Evolutionary conservation across 2,329 filamentous ascomycete species (phyloP).

Genomic region (Paecilomyces fulvus): DNA sequence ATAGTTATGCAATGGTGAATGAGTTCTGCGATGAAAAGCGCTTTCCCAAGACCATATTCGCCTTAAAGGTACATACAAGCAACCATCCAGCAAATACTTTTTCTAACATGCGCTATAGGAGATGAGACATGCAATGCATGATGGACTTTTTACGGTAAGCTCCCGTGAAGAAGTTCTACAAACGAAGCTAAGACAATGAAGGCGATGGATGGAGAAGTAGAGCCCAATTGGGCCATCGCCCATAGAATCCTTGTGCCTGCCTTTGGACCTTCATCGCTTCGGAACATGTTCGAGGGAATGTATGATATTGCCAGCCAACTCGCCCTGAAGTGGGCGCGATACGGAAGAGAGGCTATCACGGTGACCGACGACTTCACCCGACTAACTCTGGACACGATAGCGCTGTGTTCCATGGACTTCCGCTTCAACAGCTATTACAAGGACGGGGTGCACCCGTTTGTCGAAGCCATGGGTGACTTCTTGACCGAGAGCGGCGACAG

Average conservation of each 20-base stretch:
- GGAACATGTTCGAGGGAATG: slow-evolving; percentile 10
- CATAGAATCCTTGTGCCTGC: slow-evolving; percentile 11
- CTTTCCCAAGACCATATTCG: too few species aligned
- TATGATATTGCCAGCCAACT: slow-evolving; percentile 16
- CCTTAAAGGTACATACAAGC: too few species aligned
- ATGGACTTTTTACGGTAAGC: too few species aligned
- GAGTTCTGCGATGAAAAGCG: too few species aligned
- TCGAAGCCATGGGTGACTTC: not conserved
- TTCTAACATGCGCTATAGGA: too few species aligned
- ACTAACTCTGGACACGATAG: slow-evolving; percentile 59
- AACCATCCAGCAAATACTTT: too few species aligned
- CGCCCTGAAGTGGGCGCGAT: slow-evolving; percentile 21
- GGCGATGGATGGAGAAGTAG: too few species aligned
- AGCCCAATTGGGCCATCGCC: slow-evolving; percentile 8
- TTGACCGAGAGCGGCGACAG: not conserved
- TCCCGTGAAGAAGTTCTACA: too few species aligned
- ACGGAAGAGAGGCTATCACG: slow-evolving; percentile 47
- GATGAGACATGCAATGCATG: too few species aligned
- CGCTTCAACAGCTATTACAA: slow-evolving; percentile 15
- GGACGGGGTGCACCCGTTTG: not conserved
- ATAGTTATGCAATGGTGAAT: too few species aligned
- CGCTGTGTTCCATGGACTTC: slow-evolving; percentile 37
- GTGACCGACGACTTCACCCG: slow-evolving; percentile 57
- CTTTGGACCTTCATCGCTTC: slow-evolving; percentile 9
- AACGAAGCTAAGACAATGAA: too few species aligned